Conservation (phyloP, 805 yeast genomes). For the Zygoascus biomembranicola region DNA sequence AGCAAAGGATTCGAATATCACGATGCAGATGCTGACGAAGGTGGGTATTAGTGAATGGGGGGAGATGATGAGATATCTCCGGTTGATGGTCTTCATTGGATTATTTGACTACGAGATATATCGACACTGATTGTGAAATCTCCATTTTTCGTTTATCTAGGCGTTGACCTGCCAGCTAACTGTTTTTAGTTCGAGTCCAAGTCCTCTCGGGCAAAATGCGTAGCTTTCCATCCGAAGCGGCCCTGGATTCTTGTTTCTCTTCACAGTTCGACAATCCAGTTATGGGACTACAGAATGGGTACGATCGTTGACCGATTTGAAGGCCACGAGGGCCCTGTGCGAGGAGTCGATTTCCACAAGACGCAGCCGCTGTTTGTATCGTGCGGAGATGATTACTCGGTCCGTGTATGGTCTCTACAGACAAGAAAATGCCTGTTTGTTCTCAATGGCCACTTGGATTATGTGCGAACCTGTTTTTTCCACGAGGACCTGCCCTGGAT, state of each 20-base stretch:
- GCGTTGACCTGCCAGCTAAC: constrained; percentile 1
- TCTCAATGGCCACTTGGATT: constrained; percentile 88
- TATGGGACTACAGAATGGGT: constrained; percentile 99
- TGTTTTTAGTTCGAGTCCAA: constrained; percentile 77
- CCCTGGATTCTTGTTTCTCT: constrained; percentile 96
- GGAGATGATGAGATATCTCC: no score
- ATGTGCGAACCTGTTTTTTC: constrained; percentile 87
- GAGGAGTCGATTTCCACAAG: constrained; percentile 93
- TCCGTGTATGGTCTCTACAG: constrained; percentile 92
- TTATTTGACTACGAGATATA: no score
- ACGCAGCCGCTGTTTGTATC: constrained; percentile 96
- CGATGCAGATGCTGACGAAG: constrained; percentile 77
- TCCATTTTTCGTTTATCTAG: not conserved
- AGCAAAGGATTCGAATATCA: constrained; percentile 1
- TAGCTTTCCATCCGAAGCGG: constrained; percentile 90
- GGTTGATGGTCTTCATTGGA: no score
- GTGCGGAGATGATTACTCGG: constrained; percentile 94
- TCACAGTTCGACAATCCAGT: constrained; percentile 95
- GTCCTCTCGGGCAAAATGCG: constrained; percentile 95
- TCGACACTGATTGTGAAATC: not conserved
- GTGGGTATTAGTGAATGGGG: constrained; percentile 29
- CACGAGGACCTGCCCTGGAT: constrained; percentile 98
- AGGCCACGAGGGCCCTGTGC: constrained; percentile 97
- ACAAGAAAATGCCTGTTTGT: constrained; percentile 89
- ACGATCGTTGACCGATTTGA: constrained; percentile 92